Percentiles rank a stretch among this genome's conserved stretches.
These are phyloP conservation scores for Penicillium sp. DNA, from an alignment of 2,329 filamentous ascomycete species.

Conservation along the genomic window DNA sequence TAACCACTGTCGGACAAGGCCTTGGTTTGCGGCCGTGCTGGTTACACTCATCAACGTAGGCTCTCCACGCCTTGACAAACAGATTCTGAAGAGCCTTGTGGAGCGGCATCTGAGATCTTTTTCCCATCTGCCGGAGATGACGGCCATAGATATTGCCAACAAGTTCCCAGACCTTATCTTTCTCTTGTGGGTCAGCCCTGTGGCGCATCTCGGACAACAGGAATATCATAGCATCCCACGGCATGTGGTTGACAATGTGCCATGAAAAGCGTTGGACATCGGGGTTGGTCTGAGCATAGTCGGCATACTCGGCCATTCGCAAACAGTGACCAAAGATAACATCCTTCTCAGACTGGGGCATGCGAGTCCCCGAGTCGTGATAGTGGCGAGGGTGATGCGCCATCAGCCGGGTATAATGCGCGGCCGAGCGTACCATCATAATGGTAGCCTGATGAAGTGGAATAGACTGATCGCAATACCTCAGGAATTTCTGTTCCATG, in stretches of 20 bases:
- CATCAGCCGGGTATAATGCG: conserved; percentile 47
- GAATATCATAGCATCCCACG: conserved; percentile 57
- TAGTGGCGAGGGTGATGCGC: conserved; percentile 49
- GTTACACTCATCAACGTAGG: conserved; percentile 28
- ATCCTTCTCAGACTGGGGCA: conserved; percentile 25
- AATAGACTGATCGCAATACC: conserved; percentile 43
- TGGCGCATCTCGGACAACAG: conserved; percentile 48
- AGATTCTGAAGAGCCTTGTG: conserved; percentile 29
- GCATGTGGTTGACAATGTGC: conserved; percentile 52
- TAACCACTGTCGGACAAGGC: conserved; percentile 26
- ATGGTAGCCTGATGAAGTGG: conserved; percentile 49
- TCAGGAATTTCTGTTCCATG: conserved; percentile 41
- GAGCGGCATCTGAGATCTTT: conserved; percentile 21
- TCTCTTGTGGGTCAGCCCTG: conserved; percentile 40
- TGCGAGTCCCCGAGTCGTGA: conserved; percentile 23
- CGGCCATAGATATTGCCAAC: conserved; percentile 48
- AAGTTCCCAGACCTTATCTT: conserved; percentile 47
- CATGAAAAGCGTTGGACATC: conserved; percentile 47
- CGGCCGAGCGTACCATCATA: conserved; percentile 47
- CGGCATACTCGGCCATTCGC: conserved; percentile 32
- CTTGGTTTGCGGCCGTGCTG: conserved; percentile 15
- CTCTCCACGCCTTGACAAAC: conserved; percentile 32
- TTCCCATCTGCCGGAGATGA: conserved; percentile 34
- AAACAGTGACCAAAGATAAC: conserved; percentile 39
- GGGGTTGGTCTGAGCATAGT: conserved; percentile 35